Evolutionary conservation across 2,329 filamentous ascomycete species (phyloP).

Genomic region (Ilyonectria robusta): DNA sequence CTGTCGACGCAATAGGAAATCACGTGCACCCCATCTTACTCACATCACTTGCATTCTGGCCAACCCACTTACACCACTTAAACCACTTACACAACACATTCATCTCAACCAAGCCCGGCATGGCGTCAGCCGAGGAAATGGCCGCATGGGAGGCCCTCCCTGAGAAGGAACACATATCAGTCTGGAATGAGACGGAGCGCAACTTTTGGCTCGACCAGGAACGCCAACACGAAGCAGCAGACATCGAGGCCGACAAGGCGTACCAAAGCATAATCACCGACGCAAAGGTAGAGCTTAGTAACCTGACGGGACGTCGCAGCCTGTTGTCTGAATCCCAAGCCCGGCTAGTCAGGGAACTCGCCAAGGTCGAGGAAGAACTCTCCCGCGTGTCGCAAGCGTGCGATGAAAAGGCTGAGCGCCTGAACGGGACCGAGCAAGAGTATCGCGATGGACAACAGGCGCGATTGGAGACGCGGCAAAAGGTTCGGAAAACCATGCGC

Average conservation of each 20-base stretch:
- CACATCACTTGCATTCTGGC: conserved; percentile 9
- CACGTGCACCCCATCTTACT: conserved; percentile 20
- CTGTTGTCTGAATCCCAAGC: conserved; percentile 48
- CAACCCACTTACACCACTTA: conserved; percentile 20
- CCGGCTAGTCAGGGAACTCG: conserved; percentile 50
- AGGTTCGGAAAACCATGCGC: conserved; percentile 51
- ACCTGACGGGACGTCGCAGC: conserved; percentile 46
- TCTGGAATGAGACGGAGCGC: conserved; percentile 55
- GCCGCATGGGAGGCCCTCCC: conserved; percentile 50
- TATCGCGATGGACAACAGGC: conserved; percentile 49
- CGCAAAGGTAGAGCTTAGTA: conserved; percentile 48
- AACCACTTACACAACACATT: background rate
- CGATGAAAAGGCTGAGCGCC: conserved; percentile 53
- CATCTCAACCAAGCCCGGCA: conserved; percentile 25
- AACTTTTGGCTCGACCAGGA: conserved; percentile 54
- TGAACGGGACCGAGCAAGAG: conserved; percentile 51
- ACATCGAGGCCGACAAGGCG: conserved; percentile 43
- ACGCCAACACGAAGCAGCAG: conserved; percentile 41
- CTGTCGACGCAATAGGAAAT: conserved; percentile 28
- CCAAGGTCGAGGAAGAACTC: conserved; percentile 56
- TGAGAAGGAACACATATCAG: conserved; percentile 49
- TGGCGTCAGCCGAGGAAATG: conserved; percentile 42
- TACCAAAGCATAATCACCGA: conserved; percentile 46
- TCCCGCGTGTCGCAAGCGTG: conserved; percentile 48
- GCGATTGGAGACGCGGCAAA: conserved; percentile 46